Base-by-base conservation (phyloP, 495 filamentous ascomycete species). In the Tuber umbilicatum region DNA sequence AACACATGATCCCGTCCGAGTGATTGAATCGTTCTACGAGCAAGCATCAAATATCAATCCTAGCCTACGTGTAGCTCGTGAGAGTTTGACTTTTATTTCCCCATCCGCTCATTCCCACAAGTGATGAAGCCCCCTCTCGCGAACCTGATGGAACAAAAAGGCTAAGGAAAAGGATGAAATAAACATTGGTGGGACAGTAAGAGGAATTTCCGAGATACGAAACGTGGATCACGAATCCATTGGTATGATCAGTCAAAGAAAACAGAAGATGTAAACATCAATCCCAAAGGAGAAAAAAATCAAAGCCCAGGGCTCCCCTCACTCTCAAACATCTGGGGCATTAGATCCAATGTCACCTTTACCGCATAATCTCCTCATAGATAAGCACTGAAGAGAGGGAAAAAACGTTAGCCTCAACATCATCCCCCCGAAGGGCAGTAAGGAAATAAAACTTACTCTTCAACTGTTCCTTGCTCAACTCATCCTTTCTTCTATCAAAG, bases 401-500 rank as follows among this genome's bases (percentile, higher is more conserved):
- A 2, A 64, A 70, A 10, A 68, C 68, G 71, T 79, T 78, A 79
- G 74, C 73, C 35, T 73, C 27, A 64, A 64, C 55, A 69, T 70
- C 69, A 38, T 27, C 17, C 16, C 55, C 38, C 2, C 50, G 72
- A 68, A 6, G 70, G 43, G 40, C 55, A 50, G 14, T 16, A 14
- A 27, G 27, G 35, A 21, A 68, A 47, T n/a, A 72, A 16, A n/a
- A 85, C 89, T 84, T 83, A 92, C 91, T 81, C 87, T 97, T 97
- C 84, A 99, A 84, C 85, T 99, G 92, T 84, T 99, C 96, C 86
- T 99, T 99, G 87, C 91, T 97, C 77, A 99, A 86, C 75, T 91
- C 93, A 84, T 99, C 96, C 90, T 99, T 99, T 86, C 97, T 95
- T 88, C 97, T 97, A 86, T 99, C 96, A 83, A 99, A 99, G 84